These are phyloP conservation scores for Aphanomyces euteiches DNA, from an alignment of 352 stramenopile genomes.

Conservation along the genomic window DNA sequence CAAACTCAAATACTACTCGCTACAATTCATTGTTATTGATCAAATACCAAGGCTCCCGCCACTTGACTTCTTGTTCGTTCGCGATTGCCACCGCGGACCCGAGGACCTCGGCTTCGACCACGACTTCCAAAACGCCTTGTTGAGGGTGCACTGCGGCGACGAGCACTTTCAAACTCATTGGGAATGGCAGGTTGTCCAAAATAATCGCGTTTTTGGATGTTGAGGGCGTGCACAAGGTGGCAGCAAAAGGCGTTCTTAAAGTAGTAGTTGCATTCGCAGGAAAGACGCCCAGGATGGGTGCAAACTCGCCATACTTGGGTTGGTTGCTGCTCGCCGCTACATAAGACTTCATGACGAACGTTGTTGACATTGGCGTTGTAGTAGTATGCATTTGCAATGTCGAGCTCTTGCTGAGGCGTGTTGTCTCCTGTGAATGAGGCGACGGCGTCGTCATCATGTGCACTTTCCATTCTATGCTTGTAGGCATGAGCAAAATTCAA, in stretches of 20 bases:
- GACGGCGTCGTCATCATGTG: too few species aligned
- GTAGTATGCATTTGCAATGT: conserved; percentile 3
- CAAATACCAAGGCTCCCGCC: too few species aligned
- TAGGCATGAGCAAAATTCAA: too few species aligned
- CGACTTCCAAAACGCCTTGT: background rate
- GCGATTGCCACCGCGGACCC: background rate
- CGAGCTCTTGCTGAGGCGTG: too few species aligned
- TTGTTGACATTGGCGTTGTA: conserved; percentile 5
- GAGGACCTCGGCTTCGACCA: background rate
- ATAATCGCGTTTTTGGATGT: background rate
- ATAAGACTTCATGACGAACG: background rate
- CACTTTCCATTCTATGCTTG: too few species aligned
- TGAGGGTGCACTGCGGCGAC: conserved; percentile 1
- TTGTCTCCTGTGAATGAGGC: too few species aligned
- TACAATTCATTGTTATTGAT: too few species aligned
- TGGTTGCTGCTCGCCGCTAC: background rate
- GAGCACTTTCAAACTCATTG: background rate
- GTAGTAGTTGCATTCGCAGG: conserved; percentile 8
- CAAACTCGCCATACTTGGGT: background rate
- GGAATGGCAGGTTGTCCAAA: background rate
- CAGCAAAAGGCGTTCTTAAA: background rate
- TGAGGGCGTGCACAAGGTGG: background rate
- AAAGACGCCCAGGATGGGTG: background rate
- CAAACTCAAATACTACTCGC: too few species aligned
- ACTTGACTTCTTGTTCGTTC: too few species aligned